Base-by-base conservation (phyloP, 192 early-diverging fungal genomes). In the Spinellus fusiger region DNA sequence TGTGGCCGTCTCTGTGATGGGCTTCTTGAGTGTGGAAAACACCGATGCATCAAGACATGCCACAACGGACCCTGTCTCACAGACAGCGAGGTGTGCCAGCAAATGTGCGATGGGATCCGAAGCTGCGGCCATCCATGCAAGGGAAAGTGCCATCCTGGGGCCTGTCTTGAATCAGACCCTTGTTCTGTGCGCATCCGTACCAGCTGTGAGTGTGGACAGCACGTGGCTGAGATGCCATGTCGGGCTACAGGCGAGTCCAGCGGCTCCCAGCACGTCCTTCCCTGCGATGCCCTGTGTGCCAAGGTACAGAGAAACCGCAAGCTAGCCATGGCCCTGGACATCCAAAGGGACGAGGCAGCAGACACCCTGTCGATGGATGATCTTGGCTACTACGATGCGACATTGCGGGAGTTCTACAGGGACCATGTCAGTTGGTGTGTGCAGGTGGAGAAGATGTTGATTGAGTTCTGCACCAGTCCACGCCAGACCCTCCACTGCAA, bases 41-140 rank as follows among this genome's bases (percentile, higher is more conserved):
- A 98, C 69, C 61, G 56, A 6, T 98, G 96, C 72, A 67, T 68
- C 64, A 82, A 92, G 22, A 80, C 86, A 28, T 98, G 96, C 69
- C 96, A 98, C 65, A 65, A 78, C 28, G 85, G 84, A 8, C 80
- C 79, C 51, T 98, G 95, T 61, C 62, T 85, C 10, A 62, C 65
- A n/a, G 83, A 76, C 4, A 74, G 64, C 2, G 75, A 87, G 55
- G 32, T 48, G 16, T 98, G 96, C 66, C 53, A 58, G 3, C 86
- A 91, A 55, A 51, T 64, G 23, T 98, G 96, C 69, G 85, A 84
- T 13, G 83, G 85, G 33, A 74, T 83, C n/a, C 85, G 90, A 35
- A 77, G 82, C 49, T 98, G 96, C 67, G 90, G 93, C 6, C 96
- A 98, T 66, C 69, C 78, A 8, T 98, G 94, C 65, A 47, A 73